Evolutionary conservation across 2,329 filamentous ascomycete genomes (phyloP).

Genomic region (Plenodomus tracheiphilus): DNA sequence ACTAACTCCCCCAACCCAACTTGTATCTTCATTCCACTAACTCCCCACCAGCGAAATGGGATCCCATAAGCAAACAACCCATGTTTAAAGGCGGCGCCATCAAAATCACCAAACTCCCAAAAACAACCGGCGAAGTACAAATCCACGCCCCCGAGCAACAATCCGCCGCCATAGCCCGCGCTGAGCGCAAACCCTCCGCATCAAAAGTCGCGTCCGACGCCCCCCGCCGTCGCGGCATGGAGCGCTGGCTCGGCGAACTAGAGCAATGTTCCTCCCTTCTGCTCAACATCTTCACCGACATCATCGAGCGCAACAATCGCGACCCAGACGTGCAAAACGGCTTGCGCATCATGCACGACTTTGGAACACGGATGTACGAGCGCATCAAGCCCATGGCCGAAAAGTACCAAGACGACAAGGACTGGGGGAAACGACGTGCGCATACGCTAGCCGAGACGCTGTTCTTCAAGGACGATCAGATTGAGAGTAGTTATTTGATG

Average conservation of each 20-base stretch:
- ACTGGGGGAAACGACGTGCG: slow-evolving; percentile 2
- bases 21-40: background rate
- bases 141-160: slow-evolving; percentile 7
- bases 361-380: background rate
- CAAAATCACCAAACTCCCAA: slow-evolving; percentile 5
- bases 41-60: slow-evolving; percentile 5
- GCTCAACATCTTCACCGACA: background rate
- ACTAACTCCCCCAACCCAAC: background rate
- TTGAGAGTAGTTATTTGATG: too few relatives aligned
- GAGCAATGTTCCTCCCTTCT: slow-evolving; percentile 3
- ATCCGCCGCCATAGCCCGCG: slow-evolving; percentile 1
- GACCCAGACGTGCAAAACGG: slow-evolving; percentile 6
- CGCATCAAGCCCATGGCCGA: slow-evolving; percentile 7
- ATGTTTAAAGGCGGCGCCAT: slow-evolving; percentile 10
- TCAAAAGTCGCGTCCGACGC: background rate
- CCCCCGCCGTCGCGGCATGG: slow-evolving; percentile 2
- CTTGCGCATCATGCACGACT: slow-evolving; percentile 3
- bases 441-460: slow-evolving; percentile 3
- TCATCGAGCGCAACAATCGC: slow-evolving; percentile 1
- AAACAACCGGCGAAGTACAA: slow-evolving; percentile 3
- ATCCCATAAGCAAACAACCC: slow-evolving; percentile 11
- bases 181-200: slow-evolving; percentile 1
- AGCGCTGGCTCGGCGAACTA: slow-evolving; percentile 6
- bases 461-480: slow-evolving; percentile 2
- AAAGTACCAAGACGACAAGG: slow-evolving; percentile 6